Evolutionary conservation across 2,329 filamentous ascomycete genomes (phyloP), one percentile per base, ranked within the genome.

Genomic region (Fusarium sp.): DNA sequence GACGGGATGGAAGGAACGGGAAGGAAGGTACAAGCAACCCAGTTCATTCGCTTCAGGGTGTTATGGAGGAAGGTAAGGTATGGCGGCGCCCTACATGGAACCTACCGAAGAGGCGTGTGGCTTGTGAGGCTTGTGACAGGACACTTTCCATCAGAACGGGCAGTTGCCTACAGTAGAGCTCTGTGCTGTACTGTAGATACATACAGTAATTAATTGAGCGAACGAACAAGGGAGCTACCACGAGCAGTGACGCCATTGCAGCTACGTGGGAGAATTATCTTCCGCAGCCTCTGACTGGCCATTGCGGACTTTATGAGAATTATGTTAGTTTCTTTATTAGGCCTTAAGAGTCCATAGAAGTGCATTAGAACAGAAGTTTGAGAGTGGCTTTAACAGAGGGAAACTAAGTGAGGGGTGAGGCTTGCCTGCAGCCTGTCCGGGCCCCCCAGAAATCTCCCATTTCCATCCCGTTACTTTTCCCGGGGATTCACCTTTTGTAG

Each of bases 101-200:
- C 32, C 42, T 47, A 27, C 40, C 41, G 55, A 59, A 59, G 55
- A 59, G 56, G 64, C 62, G 60, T 69, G 71, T 67, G 55, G 64
- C 64, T 71, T 69, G 54, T 69, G 64, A 57, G 65, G 63, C 46
- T 68, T 68, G 64, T 68, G 66, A 51, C 65, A 56, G 45, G 61
- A 59, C 48, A 47, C 34, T 23, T n/a, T 25, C 12, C 10, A 58
- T 28, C 13, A 25, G 47, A 25, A 23, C 23, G 20, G 32, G 27
- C 34, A 37, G 34, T 37, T 37, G 13, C 28, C 28, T 28, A 37
- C 34, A 37, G 9, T 37, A 37, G 34, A 37, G 34, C 34, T 14
- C 28, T 30, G 12, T 30, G 16, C 34, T 37, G 34, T n/a, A n/a
- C 34, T 37, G 32, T 37, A 37, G 34, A 37, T 37, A 37, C 34